These are phyloP conservation scores for Leishmania aethiopica DNA, from an alignment of 208 protist genomes.

Conservation along the genomic window DNA sequence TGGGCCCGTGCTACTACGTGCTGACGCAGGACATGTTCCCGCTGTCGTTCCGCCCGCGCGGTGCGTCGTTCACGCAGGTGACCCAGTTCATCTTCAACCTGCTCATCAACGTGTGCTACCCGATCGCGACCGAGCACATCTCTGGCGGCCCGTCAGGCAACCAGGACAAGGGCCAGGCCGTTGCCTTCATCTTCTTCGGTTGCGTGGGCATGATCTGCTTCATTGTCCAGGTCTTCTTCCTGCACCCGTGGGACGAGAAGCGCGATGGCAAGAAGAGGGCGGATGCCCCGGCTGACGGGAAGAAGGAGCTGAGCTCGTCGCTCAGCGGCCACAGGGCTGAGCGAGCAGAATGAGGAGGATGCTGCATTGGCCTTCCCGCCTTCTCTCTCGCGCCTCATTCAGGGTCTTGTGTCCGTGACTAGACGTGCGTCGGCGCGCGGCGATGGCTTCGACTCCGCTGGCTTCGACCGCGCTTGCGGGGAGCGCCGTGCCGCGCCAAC, in stretches of 20 bases:
- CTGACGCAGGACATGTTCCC: constrained; percentile 88
- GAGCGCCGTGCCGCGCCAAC: background rate
- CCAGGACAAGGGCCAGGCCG: constrained; percentile 88
- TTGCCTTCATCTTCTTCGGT: constrained; percentile 90
- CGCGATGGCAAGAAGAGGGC: constrained; percentile 16
- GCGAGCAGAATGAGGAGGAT: background rate
- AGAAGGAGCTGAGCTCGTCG: constrained; percentile 7
- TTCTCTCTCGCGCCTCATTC: background rate
- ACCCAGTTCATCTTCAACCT: constrained; percentile 87
- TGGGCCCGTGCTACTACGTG: constrained; percentile 84
- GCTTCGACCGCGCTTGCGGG: background rate
- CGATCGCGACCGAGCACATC: constrained; percentile 74
- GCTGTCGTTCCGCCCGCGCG: constrained; percentile 70
- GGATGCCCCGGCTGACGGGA: background rate
- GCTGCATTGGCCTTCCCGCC: background rate
- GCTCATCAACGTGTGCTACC: constrained; percentile 89
- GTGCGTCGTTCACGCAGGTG: constrained; percentile 67
- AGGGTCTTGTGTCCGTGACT: background rate
- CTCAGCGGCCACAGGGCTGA: background rate
- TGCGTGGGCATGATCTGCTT: constrained; percentile 67
- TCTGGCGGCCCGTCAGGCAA: constrained; percentile 80
- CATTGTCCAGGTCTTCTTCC: constrained; percentile 75
- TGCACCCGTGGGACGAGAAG: constrained; percentile 65
- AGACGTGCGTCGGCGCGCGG: background rate
- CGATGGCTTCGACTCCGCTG: background rate